These are phyloP conservation scores for Lecanicillium sp. DNA, from an alignment of 2,329 filamentous ascomycete genomes.

Conservation along the genomic window DNA sequence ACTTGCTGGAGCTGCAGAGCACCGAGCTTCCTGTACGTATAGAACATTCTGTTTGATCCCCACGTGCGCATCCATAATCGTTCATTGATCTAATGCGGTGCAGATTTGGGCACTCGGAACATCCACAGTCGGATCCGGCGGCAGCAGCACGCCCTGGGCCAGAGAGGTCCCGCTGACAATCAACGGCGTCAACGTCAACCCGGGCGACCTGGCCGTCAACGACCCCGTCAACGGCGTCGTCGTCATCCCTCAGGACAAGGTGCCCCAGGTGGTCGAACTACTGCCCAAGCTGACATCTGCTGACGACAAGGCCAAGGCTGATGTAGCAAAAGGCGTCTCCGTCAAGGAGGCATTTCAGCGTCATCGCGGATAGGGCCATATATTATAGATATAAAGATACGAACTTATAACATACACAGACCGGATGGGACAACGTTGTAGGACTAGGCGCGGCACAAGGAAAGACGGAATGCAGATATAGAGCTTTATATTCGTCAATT, in stretches of 20 bases:
- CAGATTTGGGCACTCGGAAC: slow-evolving; percentile 51
- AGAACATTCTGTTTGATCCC: no score
- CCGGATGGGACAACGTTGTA: no score
- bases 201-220: slow-evolving; percentile 63
- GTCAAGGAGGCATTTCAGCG: slow-evolving; percentile 62
- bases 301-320: slow-evolving; percentile 57
- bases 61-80: not conserved
- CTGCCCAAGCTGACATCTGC: slow-evolving; percentile 45
- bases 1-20: slow-evolving; percentile 53
- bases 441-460: not conserved
- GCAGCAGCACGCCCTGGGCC: slow-evolving; percentile 51
- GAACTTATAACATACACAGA: no score
- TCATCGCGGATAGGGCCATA: slow-evolving; percentile 37
- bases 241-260: slow-evolving; percentile 55
- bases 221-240: slow-evolving; percentile 66
- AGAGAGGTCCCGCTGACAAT: slow-evolving; percentile 40
- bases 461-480: not conserved
- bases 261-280: slow-evolving; percentile 55
- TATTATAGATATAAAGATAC: no score
- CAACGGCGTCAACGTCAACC: slow-evolving; percentile 35
- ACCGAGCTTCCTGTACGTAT: slow-evolving; percentile 50
- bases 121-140: slow-evolving; percentile 53
- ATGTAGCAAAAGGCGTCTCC: slow-evolving; percentile 55
- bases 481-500: slow-evolving; percentile 27
- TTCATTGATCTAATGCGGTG: not conserved